Evolutionary conservation across 2,329 filamentous ascomycete species (phyloP).

Genomic region (Cytospora leucostoma): DNA sequence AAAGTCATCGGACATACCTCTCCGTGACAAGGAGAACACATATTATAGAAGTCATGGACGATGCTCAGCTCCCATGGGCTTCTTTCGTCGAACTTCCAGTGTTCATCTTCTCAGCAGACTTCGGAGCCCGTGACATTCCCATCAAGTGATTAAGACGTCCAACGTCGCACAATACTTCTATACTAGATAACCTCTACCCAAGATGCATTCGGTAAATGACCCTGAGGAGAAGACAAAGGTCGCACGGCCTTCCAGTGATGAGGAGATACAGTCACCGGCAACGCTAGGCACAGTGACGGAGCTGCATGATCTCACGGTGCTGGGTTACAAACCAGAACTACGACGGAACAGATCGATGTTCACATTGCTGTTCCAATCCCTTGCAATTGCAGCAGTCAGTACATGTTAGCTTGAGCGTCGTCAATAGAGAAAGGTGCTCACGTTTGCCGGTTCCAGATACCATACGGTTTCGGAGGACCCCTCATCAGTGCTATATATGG

Average conservation of each 20-base stretch:
- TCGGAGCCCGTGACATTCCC: neutral
- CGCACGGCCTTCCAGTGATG: slow-evolving; percentile 6
- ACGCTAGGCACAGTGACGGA: slow-evolving; percentile 30
- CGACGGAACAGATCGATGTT: slow-evolving; percentile 60
- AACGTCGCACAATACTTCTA: neutral
- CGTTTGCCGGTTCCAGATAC: slow-evolving; percentile 42
- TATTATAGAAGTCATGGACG: neutral
- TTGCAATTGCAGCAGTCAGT: slow-evolving; percentile 57
- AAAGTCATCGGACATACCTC: neutral
- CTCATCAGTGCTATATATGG: slow-evolving; percentile 42
- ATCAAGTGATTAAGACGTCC: neutral
- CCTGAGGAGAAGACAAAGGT: slow-evolving; percentile 11
- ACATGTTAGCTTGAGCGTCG: neutral
- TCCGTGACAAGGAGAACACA: neutral
- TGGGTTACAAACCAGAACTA: slow-evolving; percentile 61
- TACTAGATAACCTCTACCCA: neutral
- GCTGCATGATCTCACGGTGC: slow-evolving; percentile 37
- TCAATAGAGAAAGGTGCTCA: neutral
- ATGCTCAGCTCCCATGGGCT: neutral
- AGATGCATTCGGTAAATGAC: slow-evolving; percentile 13
- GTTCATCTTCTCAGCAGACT: no score
- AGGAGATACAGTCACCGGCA: slow-evolving; percentile 12
- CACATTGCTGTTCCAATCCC: slow-evolving; percentile 61
- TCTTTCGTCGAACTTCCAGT: neutral
- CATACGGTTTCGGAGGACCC: slow-evolving; percentile 49